Base-by-base conservation (phyloP, 2,329 filamentous ascomycete genomes). In the Chrysoporthe cubensis region DNA sequence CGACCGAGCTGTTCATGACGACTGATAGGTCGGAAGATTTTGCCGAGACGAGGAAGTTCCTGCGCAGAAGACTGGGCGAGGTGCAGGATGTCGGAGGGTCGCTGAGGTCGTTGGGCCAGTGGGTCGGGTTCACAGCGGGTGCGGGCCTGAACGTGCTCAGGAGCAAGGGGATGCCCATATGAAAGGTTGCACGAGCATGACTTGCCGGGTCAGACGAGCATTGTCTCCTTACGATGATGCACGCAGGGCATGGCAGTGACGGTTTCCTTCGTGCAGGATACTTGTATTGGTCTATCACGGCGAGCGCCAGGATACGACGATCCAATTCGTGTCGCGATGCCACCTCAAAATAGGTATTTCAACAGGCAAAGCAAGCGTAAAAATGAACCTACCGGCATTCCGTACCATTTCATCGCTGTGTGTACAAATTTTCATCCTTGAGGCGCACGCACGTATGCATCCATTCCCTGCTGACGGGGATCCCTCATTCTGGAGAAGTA, bases 1-100 rank as follows among this genome's bases (percentile, higher is more conserved):
- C 90, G 44, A 87, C 90, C 66, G 96, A 99, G 80, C 83, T 97
- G 5, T 97, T 94, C 80, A 97, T 98, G 94, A 97, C 94, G 32
- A 94, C 91, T 68, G 96, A 98, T 79, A 84, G 83, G 69, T 94
- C 90, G 4, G 81, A 85, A 0, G 88, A 87, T n/a, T 96, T 92
- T 74, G 77, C 76, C 11, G 92, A 94, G 71, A 98, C 96, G 3
- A 89, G 90, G 71, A 84, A 87, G 11, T 99, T 98, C 77, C 81
- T 98, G 64, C 86, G 90, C 66, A 85, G 93, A 56, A 86, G 95
- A 70, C 80, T 97, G 66, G 84, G 88, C 68, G 94, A 96, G 80
- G 82, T 87, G 43, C 84, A 86, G 72, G 85, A 82, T 4, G 72
- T 94, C 3, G 89, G 90, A 3, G 83, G 85, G 32, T 84, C 88